Conservation (phyloP, 805 yeast species). For the Candida silvatica region DNA sequence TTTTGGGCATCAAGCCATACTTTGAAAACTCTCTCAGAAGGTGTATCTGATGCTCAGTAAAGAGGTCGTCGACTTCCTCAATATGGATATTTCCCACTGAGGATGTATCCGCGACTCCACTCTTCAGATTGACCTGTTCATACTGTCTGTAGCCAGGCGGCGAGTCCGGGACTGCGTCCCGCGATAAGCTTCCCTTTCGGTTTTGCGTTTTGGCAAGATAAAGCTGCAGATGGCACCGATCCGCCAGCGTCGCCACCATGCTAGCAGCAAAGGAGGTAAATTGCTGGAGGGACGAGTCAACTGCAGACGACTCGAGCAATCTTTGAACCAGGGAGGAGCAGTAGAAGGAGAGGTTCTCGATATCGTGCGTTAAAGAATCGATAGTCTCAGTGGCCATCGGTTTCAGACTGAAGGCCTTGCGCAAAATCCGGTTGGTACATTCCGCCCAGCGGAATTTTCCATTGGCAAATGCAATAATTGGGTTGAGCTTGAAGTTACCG, state of each 20-base stretch:
- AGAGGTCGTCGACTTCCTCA: conserved; percentile 4
- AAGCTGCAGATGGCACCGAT: conserved; percentile 12
- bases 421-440: conserved; percentile 13
- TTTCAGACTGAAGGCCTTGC: conserved; percentile 6
- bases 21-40: conserved; percentile 12
- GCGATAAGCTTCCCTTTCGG: no score
- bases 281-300: conserved; percentile 9
- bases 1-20: conserved; percentile 16
- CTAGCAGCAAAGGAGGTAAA: conserved; percentile 13
- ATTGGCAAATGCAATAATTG: conserved; percentile 40
- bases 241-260: conserved; percentile 13
- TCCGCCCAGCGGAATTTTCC: conserved; percentile 39
- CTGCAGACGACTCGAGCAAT: conserved; percentile 13
- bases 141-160: not conserved
- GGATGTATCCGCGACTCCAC: conserved; percentile 5
- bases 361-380: conserved; percentile 5
- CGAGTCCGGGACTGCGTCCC: not conserved
- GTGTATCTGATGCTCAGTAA: conserved; percentile 12
- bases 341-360: conserved; percentile 12
- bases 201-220: conserved; percentile 8
- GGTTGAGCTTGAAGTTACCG: conserved; percentile 30
- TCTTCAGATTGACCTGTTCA: not conserved
- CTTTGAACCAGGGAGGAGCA: conserved; percentile 14
- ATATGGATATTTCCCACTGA: conserved; percentile 9
- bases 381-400: conserved; percentile 1